Evolutionary conservation across 192 early-diverging fungal genomes (phyloP).

Genomic region (Spizellomyces sp.): DNA sequence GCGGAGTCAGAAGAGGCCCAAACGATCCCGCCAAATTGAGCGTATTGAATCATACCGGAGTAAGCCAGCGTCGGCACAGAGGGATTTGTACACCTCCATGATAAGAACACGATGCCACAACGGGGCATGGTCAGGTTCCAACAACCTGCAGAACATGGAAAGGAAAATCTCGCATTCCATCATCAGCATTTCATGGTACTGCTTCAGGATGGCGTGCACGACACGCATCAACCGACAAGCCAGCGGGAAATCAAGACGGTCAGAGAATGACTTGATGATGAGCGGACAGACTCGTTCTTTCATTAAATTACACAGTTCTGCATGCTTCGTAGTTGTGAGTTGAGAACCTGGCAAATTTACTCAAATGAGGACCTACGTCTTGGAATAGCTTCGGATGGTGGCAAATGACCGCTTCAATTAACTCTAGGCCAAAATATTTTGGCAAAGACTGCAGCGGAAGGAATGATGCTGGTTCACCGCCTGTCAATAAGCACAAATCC

Average conservation of each 20-base stretch:
- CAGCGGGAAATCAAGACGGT: conserved; percentile 81
- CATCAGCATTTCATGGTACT: conserved; percentile 71
- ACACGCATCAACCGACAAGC: conserved; percentile 82
- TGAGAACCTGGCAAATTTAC: background rate
- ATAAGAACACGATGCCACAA: conserved; percentile 80
- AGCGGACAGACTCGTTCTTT: conserved; percentile 85
- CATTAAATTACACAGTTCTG: conserved; percentile 69
- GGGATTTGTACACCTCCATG: conserved; percentile 76
- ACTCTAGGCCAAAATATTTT: conserved; percentile 83
- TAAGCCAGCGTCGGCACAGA: conserved; percentile 63
- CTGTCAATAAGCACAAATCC: conserved; percentile 83
- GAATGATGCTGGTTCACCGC: conserved; percentile 69
- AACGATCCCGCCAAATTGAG: background rate
- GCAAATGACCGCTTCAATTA: conserved; percentile 87
- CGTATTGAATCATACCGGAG: conserved; percentile 48
- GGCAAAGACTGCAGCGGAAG: conserved; percentile 51
- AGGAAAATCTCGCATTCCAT: conserved; percentile 96
- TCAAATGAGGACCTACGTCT: conserved; percentile 49
- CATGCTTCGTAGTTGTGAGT: conserved; percentile 54
- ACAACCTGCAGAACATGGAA: conserved; percentile 79
- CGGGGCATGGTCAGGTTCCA: conserved; percentile 74
- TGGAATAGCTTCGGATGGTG: conserved; percentile 79
- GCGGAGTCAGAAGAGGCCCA: conserved; percentile 10
- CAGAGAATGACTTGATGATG: conserved; percentile 90
- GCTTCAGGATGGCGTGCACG: conserved; percentile 76